Evolutionary conservation across 768 basidiomycete species (phyloP).

Genomic region (Tulasnella calospora): DNA sequence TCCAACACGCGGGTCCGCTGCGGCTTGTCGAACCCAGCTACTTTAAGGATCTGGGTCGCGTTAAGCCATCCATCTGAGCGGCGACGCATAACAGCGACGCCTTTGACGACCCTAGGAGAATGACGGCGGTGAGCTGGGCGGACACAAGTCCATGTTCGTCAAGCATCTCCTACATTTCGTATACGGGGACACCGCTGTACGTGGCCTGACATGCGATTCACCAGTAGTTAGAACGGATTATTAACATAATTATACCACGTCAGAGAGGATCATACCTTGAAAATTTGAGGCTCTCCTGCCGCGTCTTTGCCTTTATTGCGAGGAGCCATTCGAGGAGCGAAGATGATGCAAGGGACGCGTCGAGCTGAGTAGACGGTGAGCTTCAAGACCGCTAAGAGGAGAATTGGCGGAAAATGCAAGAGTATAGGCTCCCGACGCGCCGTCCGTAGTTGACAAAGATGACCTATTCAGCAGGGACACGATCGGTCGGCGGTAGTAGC

Average conservation of each 20-base stretch:
- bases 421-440: background rate
- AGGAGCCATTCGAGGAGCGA: background rate
- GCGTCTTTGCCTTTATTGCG: constrained; percentile 16
- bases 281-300: constrained; percentile 55
- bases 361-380: background rate
- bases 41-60: constrained; percentile 98
- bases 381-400: background rate
- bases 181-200: constrained; percentile 88
- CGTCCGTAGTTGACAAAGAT: background rate
- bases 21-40: constrained; percentile 98
- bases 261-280: constrained; percentile 53
- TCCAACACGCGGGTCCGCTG: constrained; percentile 96
- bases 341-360: background rate
- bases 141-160: background rate
- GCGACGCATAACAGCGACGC: constrained; percentile 95
- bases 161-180: constrained; percentile 67
- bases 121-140: constrained; percentile 38
- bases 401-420: background rate
- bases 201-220: constrained; percentile 57
- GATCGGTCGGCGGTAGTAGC: background rate
- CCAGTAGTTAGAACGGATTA: background rate
- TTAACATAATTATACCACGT: no score
- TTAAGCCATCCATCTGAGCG: constrained; percentile 96
- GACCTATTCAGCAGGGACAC: background rate
- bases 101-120: constrained; percentile 75